Percentiles rank a stretch among this genome's conserved stretches.
phyloP scores from a whole-genome alignment of 495 filamentous ascomycete species.

The Choiromyces venosus region DNA sequence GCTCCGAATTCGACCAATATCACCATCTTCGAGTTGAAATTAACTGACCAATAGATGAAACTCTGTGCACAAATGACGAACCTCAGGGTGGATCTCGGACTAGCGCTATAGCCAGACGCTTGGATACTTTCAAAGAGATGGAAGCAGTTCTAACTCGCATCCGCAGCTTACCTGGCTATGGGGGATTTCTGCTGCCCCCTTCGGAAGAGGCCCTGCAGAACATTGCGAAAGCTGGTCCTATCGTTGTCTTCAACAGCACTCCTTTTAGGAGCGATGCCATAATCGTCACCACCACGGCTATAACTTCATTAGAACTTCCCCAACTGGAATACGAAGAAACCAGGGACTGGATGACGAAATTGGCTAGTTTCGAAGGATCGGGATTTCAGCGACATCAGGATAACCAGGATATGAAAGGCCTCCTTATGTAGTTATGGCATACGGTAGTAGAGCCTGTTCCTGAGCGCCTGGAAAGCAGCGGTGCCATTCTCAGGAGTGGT shows the following conservation, averaged over 20 bases:
- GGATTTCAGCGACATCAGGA: background rate
- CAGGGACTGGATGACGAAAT: conserved; percentile 3
- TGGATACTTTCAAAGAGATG: background rate
- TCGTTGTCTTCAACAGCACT: conserved; percentile 17
- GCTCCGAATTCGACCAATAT: background rate
- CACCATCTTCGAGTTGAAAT: background rate
- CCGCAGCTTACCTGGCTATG: conserved; percentile 6
- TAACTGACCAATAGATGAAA: background rate
- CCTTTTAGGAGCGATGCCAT: conserved; percentile 20
- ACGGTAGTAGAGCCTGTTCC: too few species aligned
- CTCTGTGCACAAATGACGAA: background rate
- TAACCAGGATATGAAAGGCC: conserved; percentile 10
- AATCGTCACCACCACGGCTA: conserved; percentile 11
- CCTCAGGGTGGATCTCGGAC: background rate
- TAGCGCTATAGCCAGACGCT: background rate
- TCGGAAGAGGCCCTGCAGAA: background rate
- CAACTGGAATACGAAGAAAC: conserved; percentile 3
- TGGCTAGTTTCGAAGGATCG: background rate
- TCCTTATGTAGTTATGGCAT: conserved; percentile 23
- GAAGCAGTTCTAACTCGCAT: background rate
- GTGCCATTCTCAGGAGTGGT: too few species aligned
- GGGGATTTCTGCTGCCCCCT: conserved; percentile 11
- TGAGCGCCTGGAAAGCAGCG: too few species aligned
- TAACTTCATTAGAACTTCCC: too few species aligned
- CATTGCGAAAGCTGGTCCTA: conserved; percentile 15